Percentiles rank a stretch among this genome's conserved stretches.
phyloP scores from a whole-genome alignment of 139 green algal genomes.

The Bryopsis sp. region DNA sequence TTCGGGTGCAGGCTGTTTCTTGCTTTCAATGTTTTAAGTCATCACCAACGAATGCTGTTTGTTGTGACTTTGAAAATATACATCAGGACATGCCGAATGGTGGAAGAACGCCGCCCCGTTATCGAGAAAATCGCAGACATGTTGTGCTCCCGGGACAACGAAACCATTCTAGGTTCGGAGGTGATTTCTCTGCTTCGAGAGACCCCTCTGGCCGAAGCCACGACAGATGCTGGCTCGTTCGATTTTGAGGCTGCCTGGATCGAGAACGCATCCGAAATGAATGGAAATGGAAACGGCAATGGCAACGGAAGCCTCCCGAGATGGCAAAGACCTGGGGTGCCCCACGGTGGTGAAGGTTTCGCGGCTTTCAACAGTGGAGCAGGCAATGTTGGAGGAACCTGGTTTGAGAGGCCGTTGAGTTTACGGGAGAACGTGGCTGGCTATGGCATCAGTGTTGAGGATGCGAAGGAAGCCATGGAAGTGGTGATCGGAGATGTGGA shows the following conservation, averaged over 20 bases:
- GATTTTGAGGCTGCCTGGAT: neutral
- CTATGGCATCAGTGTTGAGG: neutral
- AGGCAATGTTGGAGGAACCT: neutral
- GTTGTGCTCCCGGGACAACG: slow-evolving; percentile 25
- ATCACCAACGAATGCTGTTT: neutral
- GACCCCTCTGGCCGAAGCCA: neutral
- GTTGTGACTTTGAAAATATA: neutral
- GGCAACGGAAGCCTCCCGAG: neutral
- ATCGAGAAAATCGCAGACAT: slow-evolving; percentile 37
- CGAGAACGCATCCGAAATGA: neutral
- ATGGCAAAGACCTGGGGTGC: neutral
- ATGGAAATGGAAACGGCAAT: slow-evolving; percentile 6
- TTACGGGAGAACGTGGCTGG: neutral
- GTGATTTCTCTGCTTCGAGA: slow-evolving; percentile 35
- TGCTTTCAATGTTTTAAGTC: neutral
- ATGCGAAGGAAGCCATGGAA: slow-evolving; percentile 27
- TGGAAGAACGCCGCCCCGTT: slow-evolving; percentile 25
- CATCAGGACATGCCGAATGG: slow-evolving; percentile 16
- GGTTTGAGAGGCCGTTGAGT: neutral
- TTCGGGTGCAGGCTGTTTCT: neutral
- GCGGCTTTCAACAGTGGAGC: neutral
- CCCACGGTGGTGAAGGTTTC: neutral
- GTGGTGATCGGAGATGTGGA: slow-evolving; percentile 40
- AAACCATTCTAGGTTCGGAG: slow-evolving; percentile 33
- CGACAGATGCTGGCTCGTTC: neutral